Evolutionary conservation across 371 early-diverging fungal species (phyloP).

Genomic region (Actinomortierella wolfii): DNA sequence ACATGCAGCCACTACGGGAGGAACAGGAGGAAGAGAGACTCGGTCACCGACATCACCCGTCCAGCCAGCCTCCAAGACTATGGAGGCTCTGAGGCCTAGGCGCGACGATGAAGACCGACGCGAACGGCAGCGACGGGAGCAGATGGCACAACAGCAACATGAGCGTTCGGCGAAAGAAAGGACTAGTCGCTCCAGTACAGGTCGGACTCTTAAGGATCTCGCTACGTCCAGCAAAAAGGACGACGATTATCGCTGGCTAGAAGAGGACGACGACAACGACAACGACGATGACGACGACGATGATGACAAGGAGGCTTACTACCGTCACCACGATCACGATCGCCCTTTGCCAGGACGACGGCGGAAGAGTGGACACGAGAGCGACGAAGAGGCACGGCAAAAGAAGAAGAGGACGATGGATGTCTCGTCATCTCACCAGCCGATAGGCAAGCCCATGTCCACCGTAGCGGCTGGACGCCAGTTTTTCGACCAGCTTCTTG

Average conservation of each 20-base stretch:
- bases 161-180: background rate
- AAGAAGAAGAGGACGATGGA: background rate
- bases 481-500: constrained; percentile 21
- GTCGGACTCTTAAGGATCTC: background rate
- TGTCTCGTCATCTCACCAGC: background rate
- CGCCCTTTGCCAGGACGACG: background rate
- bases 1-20: too few species aligned
- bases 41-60: constrained; percentile 37
- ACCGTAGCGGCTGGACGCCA: constrained; percentile 22
- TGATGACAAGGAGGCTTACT: background rate
- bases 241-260: constrained; percentile 30
- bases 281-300: background rate
- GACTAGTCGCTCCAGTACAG: background rate
- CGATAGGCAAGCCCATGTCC: constrained; percentile 4
- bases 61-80: constrained; percentile 21
- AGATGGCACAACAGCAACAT: constrained; percentile 1
- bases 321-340: background rate
- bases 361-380: background rate
- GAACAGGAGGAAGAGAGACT: background rate
- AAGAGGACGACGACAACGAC: constrained; percentile 16
- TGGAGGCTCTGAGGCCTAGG: constrained; percentile 10
- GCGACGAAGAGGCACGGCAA: background rate
- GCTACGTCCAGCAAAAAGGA: constrained; percentile 7
- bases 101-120: background rate
- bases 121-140: background rate